These are phyloP conservation scores for Melampsora americana DNA, from an alignment of 1,284 basidiomycete species.

Conservation along the genomic window DNA sequence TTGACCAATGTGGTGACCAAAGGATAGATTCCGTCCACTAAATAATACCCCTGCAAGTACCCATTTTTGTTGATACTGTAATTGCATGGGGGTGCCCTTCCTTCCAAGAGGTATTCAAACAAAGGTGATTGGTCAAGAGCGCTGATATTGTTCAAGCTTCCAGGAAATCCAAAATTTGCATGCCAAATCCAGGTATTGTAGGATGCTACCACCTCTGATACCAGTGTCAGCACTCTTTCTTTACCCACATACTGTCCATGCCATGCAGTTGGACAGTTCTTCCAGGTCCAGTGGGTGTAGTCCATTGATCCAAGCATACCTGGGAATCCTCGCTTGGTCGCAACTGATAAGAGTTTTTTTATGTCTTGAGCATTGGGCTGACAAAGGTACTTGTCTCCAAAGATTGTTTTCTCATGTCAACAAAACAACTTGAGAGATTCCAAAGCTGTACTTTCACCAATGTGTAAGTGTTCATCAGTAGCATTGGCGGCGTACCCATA, in stretches of 20 bases:
- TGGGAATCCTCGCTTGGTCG: neutral
- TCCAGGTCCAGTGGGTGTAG: slow-evolving; percentile 16
- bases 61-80: slow-evolving; percentile 18
- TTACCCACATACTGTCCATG: slow-evolving; percentile 7
- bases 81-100: neutral
- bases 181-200: slow-evolving; percentile 32
- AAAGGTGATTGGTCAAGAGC: slow-evolving; percentile 4
- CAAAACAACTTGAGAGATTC: neutral
- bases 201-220: slow-evolving; percentile 10
- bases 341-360: neutral
- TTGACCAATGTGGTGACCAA: slow-evolving; percentile 9
- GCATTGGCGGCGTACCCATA: neutral
- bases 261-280: neutral
- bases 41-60: slow-evolving; percentile 4
- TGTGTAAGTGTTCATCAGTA: neutral
- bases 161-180: slow-evolving; percentile 29
- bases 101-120: slow-evolving; percentile 22
- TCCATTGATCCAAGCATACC: slow-evolving; percentile 16
- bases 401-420: neutral
- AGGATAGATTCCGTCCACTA: slow-evolving; percentile 13
- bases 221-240: slow-evolving; percentile 15
- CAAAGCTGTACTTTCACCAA: neutral
- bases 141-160: slow-evolving; percentile 20
- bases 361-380: neutral
- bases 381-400: neutral